A percentile compares a stretch with the other conserved stretches of the same genome.
phyloP scores from a whole-genome alignment of 2,329 filamentous ascomycete species.

The Calycina herbarum region DNA sequence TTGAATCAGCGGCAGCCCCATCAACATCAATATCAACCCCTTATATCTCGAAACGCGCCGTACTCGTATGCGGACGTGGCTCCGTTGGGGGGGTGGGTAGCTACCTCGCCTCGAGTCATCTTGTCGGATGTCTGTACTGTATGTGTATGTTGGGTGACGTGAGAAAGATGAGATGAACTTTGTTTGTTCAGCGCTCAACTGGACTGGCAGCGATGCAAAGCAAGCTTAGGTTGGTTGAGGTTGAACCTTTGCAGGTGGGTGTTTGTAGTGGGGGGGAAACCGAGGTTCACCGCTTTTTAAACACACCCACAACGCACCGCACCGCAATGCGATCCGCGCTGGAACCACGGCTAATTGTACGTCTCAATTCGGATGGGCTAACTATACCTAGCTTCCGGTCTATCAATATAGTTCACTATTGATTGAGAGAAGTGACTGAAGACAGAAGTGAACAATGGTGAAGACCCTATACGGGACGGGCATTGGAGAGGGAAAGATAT shows the following conservation, averaged over 20 bases:
- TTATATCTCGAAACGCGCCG: background rate
- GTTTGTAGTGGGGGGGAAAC: constrained; percentile 13
- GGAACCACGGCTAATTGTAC: background rate
- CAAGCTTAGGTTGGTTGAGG: constrained; percentile 6
- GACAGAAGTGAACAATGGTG: background rate
- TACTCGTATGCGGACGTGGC: background rate
- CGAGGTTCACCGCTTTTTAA: constrained; percentile 9
- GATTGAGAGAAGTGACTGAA: background rate
- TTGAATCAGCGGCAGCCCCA: constrained; percentile 11
- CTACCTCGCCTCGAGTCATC: constrained; percentile 36
- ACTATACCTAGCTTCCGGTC: background rate
- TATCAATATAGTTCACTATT: background rate
- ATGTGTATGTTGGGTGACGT: background rate
- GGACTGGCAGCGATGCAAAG: constrained; percentile 12
- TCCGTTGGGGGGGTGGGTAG: constrained; percentile 12
- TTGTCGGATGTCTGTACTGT: constrained; percentile 13
- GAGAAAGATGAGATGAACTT: constrained; percentile 9
- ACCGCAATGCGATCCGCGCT: background rate
- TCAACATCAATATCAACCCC: background rate
- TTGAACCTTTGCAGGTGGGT: background rate
- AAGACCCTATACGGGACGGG: too few species aligned
- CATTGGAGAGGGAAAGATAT: too few species aligned
- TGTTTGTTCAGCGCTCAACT: background rate
- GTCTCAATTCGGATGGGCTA: background rate
- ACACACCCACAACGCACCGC: too few species aligned